These are phyloP conservation scores for Lipomyces sp. DNA, from an alignment of 805 yeast genomes.

Conservation along the genomic window DNA sequence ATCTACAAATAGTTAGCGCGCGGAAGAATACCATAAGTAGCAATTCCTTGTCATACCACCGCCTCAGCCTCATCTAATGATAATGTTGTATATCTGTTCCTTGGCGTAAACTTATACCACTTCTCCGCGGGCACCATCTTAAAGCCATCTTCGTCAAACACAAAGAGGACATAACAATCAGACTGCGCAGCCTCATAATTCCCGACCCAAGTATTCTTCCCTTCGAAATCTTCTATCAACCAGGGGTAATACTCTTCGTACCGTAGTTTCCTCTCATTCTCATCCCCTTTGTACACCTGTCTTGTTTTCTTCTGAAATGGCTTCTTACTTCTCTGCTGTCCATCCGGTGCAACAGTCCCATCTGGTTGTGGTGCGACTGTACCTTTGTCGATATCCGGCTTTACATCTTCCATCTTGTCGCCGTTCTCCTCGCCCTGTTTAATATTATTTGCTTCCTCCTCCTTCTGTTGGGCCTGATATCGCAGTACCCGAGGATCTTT, in stretches of 20 bases:
- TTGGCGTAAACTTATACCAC: slow-evolving; percentile 88
- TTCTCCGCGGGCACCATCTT: slow-evolving; percentile 95
- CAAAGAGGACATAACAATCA: slow-evolving; percentile 82
- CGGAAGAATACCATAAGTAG: neutral
- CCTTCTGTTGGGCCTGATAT: slow-evolving; percentile 62
- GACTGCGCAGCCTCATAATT: slow-evolving; percentile 90
- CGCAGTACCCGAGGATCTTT: slow-evolving; percentile 93
- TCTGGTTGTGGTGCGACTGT: slow-evolving; percentile 35
- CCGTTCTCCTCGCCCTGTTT: slow-evolving; percentile 25
- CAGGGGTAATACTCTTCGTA: slow-evolving; percentile 98
- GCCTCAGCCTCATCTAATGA: slow-evolving; percentile 97
- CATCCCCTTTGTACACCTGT: slow-evolving; percentile 80
- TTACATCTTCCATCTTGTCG: slow-evolving; percentile 33
- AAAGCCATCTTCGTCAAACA: slow-evolving; percentile 85
- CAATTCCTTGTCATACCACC: neutral
- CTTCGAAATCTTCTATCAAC: slow-evolving; percentile 97
- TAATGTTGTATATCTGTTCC: slow-evolving; percentile 90
- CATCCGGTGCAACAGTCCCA: slow-evolving; percentile 27
- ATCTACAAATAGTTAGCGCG: slow-evolving; percentile 52
- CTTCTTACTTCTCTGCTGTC: slow-evolving; percentile 40
- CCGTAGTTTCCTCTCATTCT: slow-evolving; percentile 77
- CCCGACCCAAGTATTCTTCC: slow-evolving; percentile 92
- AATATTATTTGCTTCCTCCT: slow-evolving; percentile 12
- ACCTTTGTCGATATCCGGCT: slow-evolving; percentile 41
- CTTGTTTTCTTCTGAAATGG: slow-evolving; percentile 79